Percentiles rank a stretch among this genome's conserved stretches.
These are phyloP conservation scores for Musa balbisiana DNA, from an alignment of 202 grass and related monocot genomes.

Conservation along the genomic window DNA sequence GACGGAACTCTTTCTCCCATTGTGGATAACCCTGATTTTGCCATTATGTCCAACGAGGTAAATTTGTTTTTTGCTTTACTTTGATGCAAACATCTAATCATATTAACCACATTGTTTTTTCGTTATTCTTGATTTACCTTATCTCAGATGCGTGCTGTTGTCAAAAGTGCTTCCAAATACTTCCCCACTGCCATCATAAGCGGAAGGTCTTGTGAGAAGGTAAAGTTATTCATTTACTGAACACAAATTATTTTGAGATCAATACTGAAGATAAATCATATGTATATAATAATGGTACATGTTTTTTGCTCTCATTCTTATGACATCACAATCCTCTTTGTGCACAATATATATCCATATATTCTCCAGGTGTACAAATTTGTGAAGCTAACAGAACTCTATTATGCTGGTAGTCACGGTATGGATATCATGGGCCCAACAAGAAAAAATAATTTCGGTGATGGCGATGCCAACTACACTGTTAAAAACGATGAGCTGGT, in stretches of 20 bases:
- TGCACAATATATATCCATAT: not conserved
- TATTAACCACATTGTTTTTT: no score
- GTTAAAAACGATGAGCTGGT: constrained; percentile 58
- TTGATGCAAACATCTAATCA: no score
- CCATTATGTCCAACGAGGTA: constrained; percentile 73
- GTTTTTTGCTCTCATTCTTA: not conserved
- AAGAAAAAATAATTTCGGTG: constrained; percentile 25
- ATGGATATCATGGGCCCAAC: constrained; percentile 96
- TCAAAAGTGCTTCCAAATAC: constrained; percentile 60
- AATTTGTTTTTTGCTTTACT: constrained; percentile 3
- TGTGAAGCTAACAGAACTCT: constrained; percentile 79
- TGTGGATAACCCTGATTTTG: constrained; percentile 85
- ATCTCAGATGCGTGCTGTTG: constrained; percentile 69
- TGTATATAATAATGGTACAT: not conserved
- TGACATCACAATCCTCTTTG: not conserved
- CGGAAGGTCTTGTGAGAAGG: constrained; percentile 94
- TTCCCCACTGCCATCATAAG: constrained; percentile 93
- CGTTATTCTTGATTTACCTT: not conserved
- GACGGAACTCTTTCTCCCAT: constrained; percentile 94
- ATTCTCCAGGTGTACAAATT: constrained; percentile 77
- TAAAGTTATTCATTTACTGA: constrained; percentile 10
- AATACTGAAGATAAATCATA: not conserved
- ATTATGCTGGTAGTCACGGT: constrained; percentile 90
- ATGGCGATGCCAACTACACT: constrained; percentile 44
- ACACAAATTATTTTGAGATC: not conserved